Base-by-base conservation (phyloP, 345 rosid species). In the Angophora floribunda region DNA sequence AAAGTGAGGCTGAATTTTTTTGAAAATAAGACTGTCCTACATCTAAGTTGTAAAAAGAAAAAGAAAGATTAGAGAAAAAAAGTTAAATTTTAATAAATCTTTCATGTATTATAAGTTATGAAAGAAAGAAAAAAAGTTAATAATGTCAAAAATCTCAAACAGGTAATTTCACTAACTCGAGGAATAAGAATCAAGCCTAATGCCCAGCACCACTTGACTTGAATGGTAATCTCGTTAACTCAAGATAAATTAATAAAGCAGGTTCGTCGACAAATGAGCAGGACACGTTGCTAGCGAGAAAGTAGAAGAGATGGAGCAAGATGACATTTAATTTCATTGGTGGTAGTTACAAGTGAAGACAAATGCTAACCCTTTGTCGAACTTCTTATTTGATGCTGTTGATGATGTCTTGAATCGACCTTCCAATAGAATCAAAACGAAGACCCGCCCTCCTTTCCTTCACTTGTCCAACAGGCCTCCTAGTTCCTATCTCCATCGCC, bases 401-500 rank as follows among this genome's bases (percentile, higher is more conserved):
- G 41, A 36, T 36, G 41, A 36, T 36, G 41, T 2, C 41, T 36
- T 36, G 41, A 36, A 36, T 36, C 41, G 41, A 36, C 41, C 41
- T 36, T 36, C 41, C 41, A 36, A 36, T 36, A 36, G 41, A 36
- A 36, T 36, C 41, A 36, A 36, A 36, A 36, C 41, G 41, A 55
- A 55, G 1, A 12, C 61, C 61, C 61, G 22, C 5, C 61, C 28
- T 22, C 5, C 0, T 55, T 55, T 55, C 61, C 61, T 55, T 55
- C 61, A 55, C 28, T 12, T 55, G 28, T 55, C 61, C 61, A 22
- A 55, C 1, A 55, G 13, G 28, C 61, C 61, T 0, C 61, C 41
- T 36, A 36, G 41, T 36, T 36, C 61, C 61, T 55, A 55, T 22
- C 61, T 55, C 61, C 11, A 21, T 28, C 0, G 13, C 0, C 0